Conservation (phyloP, 176 grass and related monocot genomes). For the Leersia perrieri region DNA sequence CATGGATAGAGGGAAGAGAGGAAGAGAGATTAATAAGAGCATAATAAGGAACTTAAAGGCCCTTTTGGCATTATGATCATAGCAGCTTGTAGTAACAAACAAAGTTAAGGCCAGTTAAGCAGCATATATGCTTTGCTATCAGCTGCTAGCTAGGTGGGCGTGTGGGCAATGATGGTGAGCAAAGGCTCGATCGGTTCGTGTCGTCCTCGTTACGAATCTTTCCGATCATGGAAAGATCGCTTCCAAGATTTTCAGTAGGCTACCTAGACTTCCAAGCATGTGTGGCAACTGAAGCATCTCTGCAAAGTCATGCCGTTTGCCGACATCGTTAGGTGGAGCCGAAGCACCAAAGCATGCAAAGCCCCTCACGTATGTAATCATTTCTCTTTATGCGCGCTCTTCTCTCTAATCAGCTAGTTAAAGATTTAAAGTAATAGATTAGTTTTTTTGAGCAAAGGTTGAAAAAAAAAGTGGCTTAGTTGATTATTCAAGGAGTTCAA, state of each 20-base stretch:
- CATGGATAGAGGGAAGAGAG: neutral
- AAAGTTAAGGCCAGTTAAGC: neutral
- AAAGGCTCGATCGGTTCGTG: conserved; percentile 41
- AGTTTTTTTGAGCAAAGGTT: neutral
- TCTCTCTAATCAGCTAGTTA: neutral
- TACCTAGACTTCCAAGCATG: neutral
- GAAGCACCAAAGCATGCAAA: conserved; percentile 15
- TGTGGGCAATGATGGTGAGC: conserved; percentile 39
- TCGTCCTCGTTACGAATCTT: conserved; percentile 55
- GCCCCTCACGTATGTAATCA: neutral
- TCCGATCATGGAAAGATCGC: conserved; percentile 80
- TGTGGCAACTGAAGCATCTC: conserved; percentile 59
- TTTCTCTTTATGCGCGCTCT: neutral
- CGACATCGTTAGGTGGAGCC: conserved; percentile 60
- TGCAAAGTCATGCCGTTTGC: conserved; percentile 40
- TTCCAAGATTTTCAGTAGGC: conserved; percentile 49
- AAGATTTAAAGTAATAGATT: neutral
- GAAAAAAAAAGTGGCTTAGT: neutral
- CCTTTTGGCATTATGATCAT: conserved; percentile 8
- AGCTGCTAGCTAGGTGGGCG: conserved; percentile 6
- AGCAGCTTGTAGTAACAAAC: conserved; percentile 13
- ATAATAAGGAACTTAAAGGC: conserved; percentile 3
- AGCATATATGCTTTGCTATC: conserved; percentile 21
- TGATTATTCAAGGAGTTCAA: neutral
- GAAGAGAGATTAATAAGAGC: neutral